Base-by-base conservation (phyloP, 768 basidiomycete genomes). In the Leccinum longicurvipes region DNA sequence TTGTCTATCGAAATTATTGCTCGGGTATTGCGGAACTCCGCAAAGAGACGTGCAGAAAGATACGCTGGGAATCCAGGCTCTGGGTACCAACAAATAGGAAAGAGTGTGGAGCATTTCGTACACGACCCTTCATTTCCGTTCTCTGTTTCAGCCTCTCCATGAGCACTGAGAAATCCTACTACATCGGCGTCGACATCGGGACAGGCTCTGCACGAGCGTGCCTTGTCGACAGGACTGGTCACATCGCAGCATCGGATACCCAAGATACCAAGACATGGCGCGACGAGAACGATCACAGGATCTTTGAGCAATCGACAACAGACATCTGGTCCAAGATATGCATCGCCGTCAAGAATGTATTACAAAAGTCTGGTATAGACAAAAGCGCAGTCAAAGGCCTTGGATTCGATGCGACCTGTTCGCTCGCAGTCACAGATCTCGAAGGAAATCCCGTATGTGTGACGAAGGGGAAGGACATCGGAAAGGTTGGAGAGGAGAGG, bases 341-440 rank as follows among this genome's bases (percentile, higher is more conserved):
- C 42, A 73, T 69, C 52, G 82, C 83, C 29, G 77, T 90, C 56
- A 82, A 77, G 63, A 79, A 78, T 5, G 86, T 91, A 50, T 73
- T 98, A 24, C 58, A 76, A 9, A 73, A 79, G 28, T 79, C 87
- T 0, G 74, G 79, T 3, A 71, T 91, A 27, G 60, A 78, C 28
- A 80, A 87, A 10, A 68, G 74, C 3, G 72, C 77, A 5, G 85
- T 99, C 55, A 91, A 89, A 65, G 97, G 97, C 1, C 64, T 98
- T 45, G 93, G 94, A 14, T 94, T 96, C 70, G 95, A 98, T 71
- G 96, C 95, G 47, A 99, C 97, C 0, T 99, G 97, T 73, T 97
- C 94, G 0, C 78, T 98, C 41, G 93, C 95, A 0, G 95, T 98
- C 21, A 78, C 86, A 1, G 85, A 91, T 67, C 73, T 82, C 48